A percentile compares a stretch with the other conserved stretches of the same genome.
phyloP scores from a whole-genome alignment of 129 eudicot species.

The Escallonia herrerae region DNA sequence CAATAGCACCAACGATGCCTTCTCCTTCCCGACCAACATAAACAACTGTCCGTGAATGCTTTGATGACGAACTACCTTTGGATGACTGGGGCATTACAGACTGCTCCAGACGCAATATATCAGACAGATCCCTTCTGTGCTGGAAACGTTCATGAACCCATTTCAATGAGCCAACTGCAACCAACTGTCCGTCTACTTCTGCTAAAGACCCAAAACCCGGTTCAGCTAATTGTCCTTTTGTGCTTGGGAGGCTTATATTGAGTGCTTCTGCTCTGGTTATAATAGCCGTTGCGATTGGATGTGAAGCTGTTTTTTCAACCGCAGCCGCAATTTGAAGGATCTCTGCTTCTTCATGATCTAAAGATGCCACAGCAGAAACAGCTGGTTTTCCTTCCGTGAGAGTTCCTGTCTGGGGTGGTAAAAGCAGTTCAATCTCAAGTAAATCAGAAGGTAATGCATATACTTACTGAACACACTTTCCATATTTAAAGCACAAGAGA shows the following conservation, averaged over 20 bases:
- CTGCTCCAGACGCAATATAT: constrained; percentile 48
- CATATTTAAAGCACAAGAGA: background rate
- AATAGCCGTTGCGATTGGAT: constrained; percentile 92
- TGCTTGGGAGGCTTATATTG: constrained; percentile 53
- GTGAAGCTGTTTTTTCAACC: constrained; percentile 89
- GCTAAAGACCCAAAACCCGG: constrained; percentile 94
- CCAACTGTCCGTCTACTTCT: constrained; percentile 82
- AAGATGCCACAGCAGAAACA: constrained; percentile 66
- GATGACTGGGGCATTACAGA: constrained; percentile 52
- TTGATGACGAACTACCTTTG: constrained; percentile 41
- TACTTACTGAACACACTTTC: background rate
- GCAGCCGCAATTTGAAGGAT: constrained; percentile 90
- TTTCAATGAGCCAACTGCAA: constrained; percentile 80
- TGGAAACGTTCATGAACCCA: constrained; percentile 87
- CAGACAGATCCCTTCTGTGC: constrained; percentile 34
- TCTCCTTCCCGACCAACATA: constrained; percentile 90
- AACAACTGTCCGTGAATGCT: constrained; percentile 69
- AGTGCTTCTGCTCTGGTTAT: constrained; percentile 65
- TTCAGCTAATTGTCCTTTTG: constrained; percentile 71
- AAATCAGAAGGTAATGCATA: background rate
- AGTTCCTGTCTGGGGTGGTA: constrained; percentile 68
- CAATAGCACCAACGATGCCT: constrained; percentile 91
- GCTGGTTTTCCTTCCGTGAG: constrained; percentile 92
- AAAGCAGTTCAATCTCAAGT: constrained; percentile 9
- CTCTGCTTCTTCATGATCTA: constrained; percentile 46